Base-by-base conservation (phyloP, 306 rosid genomes). In the Ochetophila trinervis region DNA sequence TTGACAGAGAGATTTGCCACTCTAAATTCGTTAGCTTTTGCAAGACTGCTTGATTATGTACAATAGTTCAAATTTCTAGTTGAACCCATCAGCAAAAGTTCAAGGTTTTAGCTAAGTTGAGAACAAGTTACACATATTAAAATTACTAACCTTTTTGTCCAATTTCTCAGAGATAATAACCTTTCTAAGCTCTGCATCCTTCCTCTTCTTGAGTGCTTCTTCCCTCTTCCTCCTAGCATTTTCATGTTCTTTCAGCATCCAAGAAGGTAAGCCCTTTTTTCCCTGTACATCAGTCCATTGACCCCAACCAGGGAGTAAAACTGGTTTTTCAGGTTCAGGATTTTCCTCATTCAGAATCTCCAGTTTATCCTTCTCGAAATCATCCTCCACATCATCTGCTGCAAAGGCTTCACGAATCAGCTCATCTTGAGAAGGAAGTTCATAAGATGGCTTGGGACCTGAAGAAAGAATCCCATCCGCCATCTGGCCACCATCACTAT, bases 231-330 rank as follows among this genome's bases (percentile, higher is more conserved):
- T 84, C 79, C 75, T 76, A 62, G 82, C 93, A 70, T 57, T 70
- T 40, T 90, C 97, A 65, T 90, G 90, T 75, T 93, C 85, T 75
- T 81, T 72, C 60, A 84, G 67, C 88, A 90, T 84, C 93, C 93
- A 78, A 69, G 96, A 78, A 66, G 99, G 97, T 51, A 78, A 59
- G 17, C 99, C 99, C 73, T 84, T 87, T 81, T 87, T 93, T 57
- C 81, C 24, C 83, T 93, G 99, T 64, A 87, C 44, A 54, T 78
- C 55, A 59, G 99, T 87, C 99, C 99, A 93, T 42, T 93, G 96
- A 58, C 99, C 99, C 99, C 99, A 93, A 37, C 97, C 99, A 60
- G 97, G 99, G 51, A 93, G 90, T 50, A 75, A 60, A 53, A 76
- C 65, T 20, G 96, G 99, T 73, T 84, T 93, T 76, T 93, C 97